These are phyloP conservation scores for Globisporangium takayamanum DNA, from an alignment of 352 stramenopile genomes.

Conservation along the genomic window DNA sequence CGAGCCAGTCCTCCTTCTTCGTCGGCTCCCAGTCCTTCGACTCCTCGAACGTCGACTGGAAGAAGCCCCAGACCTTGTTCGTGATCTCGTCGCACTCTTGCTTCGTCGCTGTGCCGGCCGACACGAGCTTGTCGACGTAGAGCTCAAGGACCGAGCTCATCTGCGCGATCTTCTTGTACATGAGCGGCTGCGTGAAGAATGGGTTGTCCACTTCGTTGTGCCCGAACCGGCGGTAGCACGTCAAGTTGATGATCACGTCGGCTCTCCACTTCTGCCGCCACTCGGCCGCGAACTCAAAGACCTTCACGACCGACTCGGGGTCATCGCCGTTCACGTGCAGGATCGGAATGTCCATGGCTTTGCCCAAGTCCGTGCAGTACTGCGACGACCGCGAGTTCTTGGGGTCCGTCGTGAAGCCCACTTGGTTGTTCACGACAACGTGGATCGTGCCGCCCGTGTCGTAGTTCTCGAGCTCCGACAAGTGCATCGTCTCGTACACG, in stretches of 20 bases:
- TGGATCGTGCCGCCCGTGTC: conserved; percentile 95
- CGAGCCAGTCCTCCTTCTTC: conserved; percentile 94
- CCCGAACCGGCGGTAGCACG: conserved; percentile 96
- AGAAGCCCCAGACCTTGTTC: conserved; percentile 84
- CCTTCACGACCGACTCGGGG: conserved; percentile 82
- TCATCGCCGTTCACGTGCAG: conserved; percentile 95
- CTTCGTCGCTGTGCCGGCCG: conserved; percentile 39
- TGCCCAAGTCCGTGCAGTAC: conserved; percentile 96
- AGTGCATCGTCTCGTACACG: conserved; percentile 98
- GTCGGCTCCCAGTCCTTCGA: conserved; percentile 90
- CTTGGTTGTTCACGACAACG: conserved; percentile 98
- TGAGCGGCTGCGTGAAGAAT: conserved; percentile 97
- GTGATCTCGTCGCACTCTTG: conserved; percentile 87
- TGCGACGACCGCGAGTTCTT: conserved; percentile 91
- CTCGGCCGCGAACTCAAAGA: conserved; percentile 88
- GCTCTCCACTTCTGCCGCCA: conserved; percentile 67
- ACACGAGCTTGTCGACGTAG: conserved; percentile 71
- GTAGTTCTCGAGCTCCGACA: conserved; percentile 91
- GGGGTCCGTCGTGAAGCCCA: conserved; percentile 96
- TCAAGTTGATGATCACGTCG: conserved; percentile 97
- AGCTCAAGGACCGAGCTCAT: conserved; percentile 91
- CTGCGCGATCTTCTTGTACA: conserved; percentile 94
- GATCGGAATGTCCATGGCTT: conserved; percentile 93
- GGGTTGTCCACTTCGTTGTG: conserved; percentile 99
- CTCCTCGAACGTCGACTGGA: conserved; percentile 90